Evolutionary conservation across 495 filamentous ascomycete species (phyloP).

Genomic region (Penicillium taxi): DNA sequence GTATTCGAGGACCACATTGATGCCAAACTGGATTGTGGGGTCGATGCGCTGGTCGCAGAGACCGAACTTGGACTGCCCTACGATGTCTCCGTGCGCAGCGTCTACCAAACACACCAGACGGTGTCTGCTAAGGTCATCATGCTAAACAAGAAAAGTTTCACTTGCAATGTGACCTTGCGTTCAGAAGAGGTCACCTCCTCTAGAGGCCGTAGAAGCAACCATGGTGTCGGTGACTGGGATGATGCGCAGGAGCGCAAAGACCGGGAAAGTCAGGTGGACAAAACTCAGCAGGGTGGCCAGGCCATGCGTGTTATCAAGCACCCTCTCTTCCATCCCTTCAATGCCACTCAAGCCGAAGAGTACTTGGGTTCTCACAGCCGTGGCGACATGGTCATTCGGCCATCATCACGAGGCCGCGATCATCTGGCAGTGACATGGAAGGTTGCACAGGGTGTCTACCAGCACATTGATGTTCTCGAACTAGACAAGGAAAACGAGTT

Average conservation of each 20-base stretch:
- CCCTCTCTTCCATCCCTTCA: slow-evolving; percentile 88
- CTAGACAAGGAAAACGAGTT: slow-evolving; percentile 95
- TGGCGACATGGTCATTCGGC: slow-evolving; percentile 90
- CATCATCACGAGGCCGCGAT: slow-evolving; percentile 86
- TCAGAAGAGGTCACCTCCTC: slow-evolving; percentile 70
- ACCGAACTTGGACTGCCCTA: slow-evolving; percentile 60
- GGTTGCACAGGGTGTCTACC: slow-evolving; percentile 86
- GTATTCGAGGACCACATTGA: slow-evolving; percentile 88
- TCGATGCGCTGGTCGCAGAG: slow-evolving; percentile 76
- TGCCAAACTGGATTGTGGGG: slow-evolving; percentile 85
- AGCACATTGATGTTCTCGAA: slow-evolving; percentile 96
- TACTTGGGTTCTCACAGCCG: slow-evolving; percentile 74
- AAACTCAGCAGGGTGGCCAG: slow-evolving; percentile 71
- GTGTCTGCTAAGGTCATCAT: slow-evolving; percentile 79
- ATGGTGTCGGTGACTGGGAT: slow-evolving; percentile 77
- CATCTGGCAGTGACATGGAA: slow-evolving; percentile 98
- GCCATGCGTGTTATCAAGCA: slow-evolving; percentile 94
- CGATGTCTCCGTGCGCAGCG: slow-evolving; percentile 45
- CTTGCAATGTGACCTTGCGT: slow-evolving; percentile 71
- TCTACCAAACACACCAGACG: slow-evolving; percentile 68
- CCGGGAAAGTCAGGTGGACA: slow-evolving; percentile 65
- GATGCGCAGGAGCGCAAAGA: slow-evolving; percentile 69
- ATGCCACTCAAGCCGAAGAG: slow-evolving; percentile 86
- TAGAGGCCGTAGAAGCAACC: slow-evolving; percentile 56
- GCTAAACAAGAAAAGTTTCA: slow-evolving; percentile 74